Percentiles rank a stretch among this genome's conserved stretches.
Conservation (phyloP, 495 filamentous ascomycete species). For the Cladorrhinum samala region DNA sequence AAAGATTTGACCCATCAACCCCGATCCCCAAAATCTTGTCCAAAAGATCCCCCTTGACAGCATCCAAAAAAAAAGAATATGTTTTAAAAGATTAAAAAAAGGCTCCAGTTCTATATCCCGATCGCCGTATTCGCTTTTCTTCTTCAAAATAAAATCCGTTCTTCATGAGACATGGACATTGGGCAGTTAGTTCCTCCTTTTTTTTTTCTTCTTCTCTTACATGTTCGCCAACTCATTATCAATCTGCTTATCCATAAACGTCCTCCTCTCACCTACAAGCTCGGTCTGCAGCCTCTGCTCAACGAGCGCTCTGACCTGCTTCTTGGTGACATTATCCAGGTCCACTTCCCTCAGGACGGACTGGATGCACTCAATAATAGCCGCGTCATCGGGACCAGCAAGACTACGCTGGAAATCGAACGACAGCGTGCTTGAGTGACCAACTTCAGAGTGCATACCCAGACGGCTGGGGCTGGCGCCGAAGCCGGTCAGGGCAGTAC, state of each 20-base stretch:
- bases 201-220: conserved; percentile 39
- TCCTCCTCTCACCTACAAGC: conserved; percentile 70
- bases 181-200: neutral
- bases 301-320: conserved; percentile 86
- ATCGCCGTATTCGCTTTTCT: no score
- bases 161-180: neutral
- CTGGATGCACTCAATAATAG: conserved; percentile 78
- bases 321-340: conserved; percentile 94
- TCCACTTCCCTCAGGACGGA: conserved; percentile 82
- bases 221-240: conserved; percentile 91
- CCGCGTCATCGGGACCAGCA: conserved; percentile 64
- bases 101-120: no score
- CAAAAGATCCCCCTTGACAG: no score
- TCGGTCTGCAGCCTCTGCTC: conserved; percentile 90
- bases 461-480: conserved; percentile 36
- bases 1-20: neutral
- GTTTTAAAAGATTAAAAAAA: no score
- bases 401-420: conserved; percentile 66
- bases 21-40: no score
- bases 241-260: conserved; percentile 85
- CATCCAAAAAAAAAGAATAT: no score
- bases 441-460: conserved; percentile 30
- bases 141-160: neutral
- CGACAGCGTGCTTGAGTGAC: conserved; percentile 55
- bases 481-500: conserved; percentile 32